phyloP scores from a whole-genome alignment of 371 early-diverging fungal species.

The Mucor sp. region DNA sequence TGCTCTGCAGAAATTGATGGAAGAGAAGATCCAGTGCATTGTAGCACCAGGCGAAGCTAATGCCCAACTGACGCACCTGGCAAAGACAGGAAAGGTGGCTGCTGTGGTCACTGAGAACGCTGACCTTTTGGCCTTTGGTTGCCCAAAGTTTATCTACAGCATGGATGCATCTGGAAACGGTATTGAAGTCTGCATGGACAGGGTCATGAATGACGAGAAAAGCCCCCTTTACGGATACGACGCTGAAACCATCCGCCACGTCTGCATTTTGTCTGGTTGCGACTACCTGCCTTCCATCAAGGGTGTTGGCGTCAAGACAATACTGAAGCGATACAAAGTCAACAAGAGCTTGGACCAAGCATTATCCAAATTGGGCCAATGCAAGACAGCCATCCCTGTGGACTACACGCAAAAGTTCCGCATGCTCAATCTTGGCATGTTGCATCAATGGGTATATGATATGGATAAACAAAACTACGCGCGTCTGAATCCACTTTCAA shows the following conservation, averaged over 20 bases:
- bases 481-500: slow-evolving; percentile 60
- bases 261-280: slow-evolving; percentile 96
- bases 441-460: slow-evolving; percentile 84
- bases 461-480: slow-evolving; percentile 45
- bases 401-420: slow-evolving; percentile 64
- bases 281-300: slow-evolving; percentile 88
- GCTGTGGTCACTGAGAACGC: slow-evolving; percentile 97
- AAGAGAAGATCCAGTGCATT: slow-evolving; percentile 71
- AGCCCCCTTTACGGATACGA: background rate
- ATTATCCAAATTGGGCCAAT: background rate
- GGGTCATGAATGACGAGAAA: background rate
- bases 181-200: background rate
- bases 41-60: slow-evolving; percentile 99
- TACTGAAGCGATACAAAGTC: background rate
- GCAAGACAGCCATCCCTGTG: background rate
- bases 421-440: slow-evolving; percentile 77
- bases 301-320: slow-evolving; percentile 85
- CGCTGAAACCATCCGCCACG: slow-evolving; percentile 20
- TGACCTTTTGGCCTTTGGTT: slow-evolving; percentile 96
- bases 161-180: slow-evolving; percentile 71
- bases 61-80: slow-evolving; percentile 93
- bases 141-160: slow-evolving; percentile 74
- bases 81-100: slow-evolving; percentile 68
- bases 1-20: slow-evolving; percentile 58
- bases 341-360: background rate